These are phyloP conservation scores for Neurospora sp. DNA, from an alignment of 495 filamentous ascomycete genomes.

Conservation along the genomic window DNA sequence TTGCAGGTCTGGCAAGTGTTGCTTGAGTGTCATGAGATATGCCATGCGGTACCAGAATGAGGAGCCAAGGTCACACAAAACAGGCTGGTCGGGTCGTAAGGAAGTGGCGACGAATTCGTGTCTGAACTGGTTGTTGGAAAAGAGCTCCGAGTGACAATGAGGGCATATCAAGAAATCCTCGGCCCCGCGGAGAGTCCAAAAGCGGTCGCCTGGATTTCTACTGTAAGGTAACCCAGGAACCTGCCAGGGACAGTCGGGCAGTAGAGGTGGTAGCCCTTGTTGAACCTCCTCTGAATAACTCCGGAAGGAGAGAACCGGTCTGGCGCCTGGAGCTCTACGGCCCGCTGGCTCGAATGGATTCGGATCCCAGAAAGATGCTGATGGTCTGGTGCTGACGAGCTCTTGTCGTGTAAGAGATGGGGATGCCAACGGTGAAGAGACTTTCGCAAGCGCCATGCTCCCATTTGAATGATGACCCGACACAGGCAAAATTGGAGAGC, in stretches of 20 bases:
- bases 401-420: constrained; percentile 11
- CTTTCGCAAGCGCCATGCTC: constrained; percentile 12
- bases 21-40: constrained; percentile 32
- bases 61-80: constrained; percentile 35
- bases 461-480: constrained; percentile 3
- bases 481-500: constrained; percentile 1
- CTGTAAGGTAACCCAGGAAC: constrained; percentile 8
- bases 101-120: constrained; percentile 28
- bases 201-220: constrained; percentile 21
- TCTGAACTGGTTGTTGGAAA: constrained; percentile 28
- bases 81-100: constrained; percentile 24
- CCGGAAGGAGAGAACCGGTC: constrained; percentile 20
- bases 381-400: constrained; percentile 10
- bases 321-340: constrained; percentile 7
- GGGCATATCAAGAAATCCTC: constrained; percentile 39
- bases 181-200: constrained; percentile 30
- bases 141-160: constrained; percentile 29
- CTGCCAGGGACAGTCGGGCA: constrained; percentile 30
- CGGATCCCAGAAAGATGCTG: constrained; percentile 21
- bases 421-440: constrained; percentile 9
- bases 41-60: constrained; percentile 38
- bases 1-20: constrained; percentile 26
- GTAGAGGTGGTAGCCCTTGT: constrained; percentile 20
- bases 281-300: constrained; percentile 27
- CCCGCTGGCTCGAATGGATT: constrained; percentile 16